phyloP scores from a whole-genome alignment of 768 basidiomycete species.

The Podaxis sp. region DNA sequence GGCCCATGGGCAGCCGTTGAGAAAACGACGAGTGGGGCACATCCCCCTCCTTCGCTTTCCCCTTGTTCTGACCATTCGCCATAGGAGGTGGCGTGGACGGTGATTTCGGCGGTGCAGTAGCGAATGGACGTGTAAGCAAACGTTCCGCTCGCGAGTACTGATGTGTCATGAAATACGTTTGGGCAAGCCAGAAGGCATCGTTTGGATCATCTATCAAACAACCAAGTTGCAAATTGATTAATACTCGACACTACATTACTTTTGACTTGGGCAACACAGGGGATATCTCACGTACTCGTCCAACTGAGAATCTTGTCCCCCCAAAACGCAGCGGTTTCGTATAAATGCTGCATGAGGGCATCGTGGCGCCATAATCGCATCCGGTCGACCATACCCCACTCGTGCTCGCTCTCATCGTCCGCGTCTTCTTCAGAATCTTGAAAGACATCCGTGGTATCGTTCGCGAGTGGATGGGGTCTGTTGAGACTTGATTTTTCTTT shows the following conservation, averaged over 20 bases:
- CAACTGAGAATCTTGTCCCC: slow-evolving; percentile 95
- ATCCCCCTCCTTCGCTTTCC: slow-evolving; percentile 59
- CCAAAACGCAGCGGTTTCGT: slow-evolving; percentile 97
- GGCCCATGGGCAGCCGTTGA: slow-evolving; percentile 59
- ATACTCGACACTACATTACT: background rate
- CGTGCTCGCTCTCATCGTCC: slow-evolving; percentile 53
- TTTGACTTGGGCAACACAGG: background rate
- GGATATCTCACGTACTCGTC: slow-evolving; percentile 65
- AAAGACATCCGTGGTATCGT: slow-evolving; percentile 73
- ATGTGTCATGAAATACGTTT: slow-evolving; percentile 94
- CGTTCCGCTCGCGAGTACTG: slow-evolving; percentile 94
- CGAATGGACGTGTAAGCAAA: slow-evolving; percentile 84
- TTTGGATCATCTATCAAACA: slow-evolving; percentile 78
- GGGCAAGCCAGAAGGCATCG: slow-evolving; percentile 99
- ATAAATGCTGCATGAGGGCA: slow-evolving; percentile 97
- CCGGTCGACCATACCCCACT: slow-evolving; percentile 89
- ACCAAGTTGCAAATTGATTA: background rate
- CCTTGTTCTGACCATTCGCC: slow-evolving; percentile 45
- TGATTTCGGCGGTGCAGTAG: slow-evolving; percentile 43
- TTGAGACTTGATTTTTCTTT: slow-evolving; percentile 45
- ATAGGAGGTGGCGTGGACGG: slow-evolving; percentile 27
- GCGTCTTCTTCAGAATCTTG: slow-evolving; percentile 61
- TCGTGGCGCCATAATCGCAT: slow-evolving; percentile 98
- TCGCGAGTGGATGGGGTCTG: slow-evolving; percentile 68
- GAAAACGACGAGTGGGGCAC: slow-evolving; percentile 18